Percentiles rank a stretch among this genome's conserved stretches.
These are phyloP conservation scores for Bassia scoparia DNA, from an alignment of 148 eudicot species.

Conservation along the genomic window DNA sequence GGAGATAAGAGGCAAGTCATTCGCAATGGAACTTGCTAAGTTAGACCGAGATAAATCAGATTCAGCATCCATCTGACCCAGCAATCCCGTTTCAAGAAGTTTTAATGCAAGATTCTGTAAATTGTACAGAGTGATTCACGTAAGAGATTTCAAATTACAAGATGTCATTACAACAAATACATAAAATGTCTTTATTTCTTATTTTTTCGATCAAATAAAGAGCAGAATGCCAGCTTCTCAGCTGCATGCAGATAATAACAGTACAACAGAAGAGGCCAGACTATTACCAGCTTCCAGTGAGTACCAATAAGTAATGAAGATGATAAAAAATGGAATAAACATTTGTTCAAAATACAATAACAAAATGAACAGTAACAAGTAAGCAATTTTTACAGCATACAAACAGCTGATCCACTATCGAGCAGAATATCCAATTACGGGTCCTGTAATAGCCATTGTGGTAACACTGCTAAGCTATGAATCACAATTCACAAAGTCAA, in stretches of 20 bases:
- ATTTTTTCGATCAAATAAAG: not conserved
- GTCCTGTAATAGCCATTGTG: not conserved
- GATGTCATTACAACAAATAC: not conserved
- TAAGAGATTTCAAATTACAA: not conserved
- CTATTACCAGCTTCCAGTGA: not conserved
- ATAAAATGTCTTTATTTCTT: not conserved
- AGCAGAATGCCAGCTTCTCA: not conserved
- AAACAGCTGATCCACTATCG: not conserved
- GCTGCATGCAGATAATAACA: not conserved
- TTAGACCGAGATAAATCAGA: conserved; percentile 43
- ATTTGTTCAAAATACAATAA: too few species aligned
- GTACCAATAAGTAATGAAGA: not conserved
- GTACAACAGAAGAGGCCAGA: not conserved
- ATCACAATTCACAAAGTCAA: not conserved
- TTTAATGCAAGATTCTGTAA: conserved; percentile 59
- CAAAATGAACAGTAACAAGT: not conserved
- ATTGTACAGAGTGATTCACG: not conserved
- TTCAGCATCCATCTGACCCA: conserved; percentile 57
- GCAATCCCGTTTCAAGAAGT: conserved; percentile 61
- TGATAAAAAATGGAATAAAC: not conserved
- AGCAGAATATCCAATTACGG: not conserved
- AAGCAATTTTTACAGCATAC: not conserved
- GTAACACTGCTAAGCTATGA: not conserved
- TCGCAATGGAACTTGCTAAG: conserved; percentile 37
- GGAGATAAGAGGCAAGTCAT: conserved; percentile 37